Evolutionary conservation across 495 filamentous ascomycete genomes (phyloP).

Genomic region (Penicillium ucsense): DNA sequence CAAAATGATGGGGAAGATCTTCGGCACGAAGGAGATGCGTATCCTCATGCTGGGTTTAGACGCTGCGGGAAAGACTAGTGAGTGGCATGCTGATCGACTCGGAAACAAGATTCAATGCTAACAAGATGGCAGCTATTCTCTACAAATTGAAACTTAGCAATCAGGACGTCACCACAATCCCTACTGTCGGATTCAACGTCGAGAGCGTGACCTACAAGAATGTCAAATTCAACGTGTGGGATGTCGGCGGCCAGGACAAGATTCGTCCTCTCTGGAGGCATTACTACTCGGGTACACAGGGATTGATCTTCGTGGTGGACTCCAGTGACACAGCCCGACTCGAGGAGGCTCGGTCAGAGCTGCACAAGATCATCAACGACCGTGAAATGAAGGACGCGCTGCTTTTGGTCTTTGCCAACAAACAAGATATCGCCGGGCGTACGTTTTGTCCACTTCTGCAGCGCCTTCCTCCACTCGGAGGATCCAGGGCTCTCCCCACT

Average conservation of each 20-base stretch:
- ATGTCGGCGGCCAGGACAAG: conserved; percentile 99
- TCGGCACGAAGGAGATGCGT: conserved; percentile 97
- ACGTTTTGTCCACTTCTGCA: conserved; percentile 18
- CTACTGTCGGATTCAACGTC: conserved; percentile 98
- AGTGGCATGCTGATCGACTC: too few relatives aligned
- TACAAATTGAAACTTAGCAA: conserved; percentile 96
- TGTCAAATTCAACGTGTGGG: conserved; percentile 99
- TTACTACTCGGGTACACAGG: conserved; percentile 97
- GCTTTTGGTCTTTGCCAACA: conserved; percentile 93
- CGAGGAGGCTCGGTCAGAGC: conserved; percentile 79
- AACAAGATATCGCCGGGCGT: conserved; percentile 89
- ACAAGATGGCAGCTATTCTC: conserved; percentile 55
- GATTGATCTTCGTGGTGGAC: conserved; percentile 95
- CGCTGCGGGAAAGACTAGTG: conserved; percentile 91
- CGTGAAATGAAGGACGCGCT: conserved; percentile 96
- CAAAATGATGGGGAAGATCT: conserved; percentile 93
- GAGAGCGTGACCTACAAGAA: conserved; percentile 99
- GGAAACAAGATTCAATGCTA: too few relatives aligned
- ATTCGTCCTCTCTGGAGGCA: conserved; percentile 96
- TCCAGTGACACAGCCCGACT: conserved; percentile 78
- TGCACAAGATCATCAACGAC: conserved; percentile 93
- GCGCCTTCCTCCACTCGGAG: neutral
- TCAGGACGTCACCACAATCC: conserved; percentile 97
- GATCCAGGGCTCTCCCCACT: neutral
- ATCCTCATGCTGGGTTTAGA: conserved; percentile 96